Percentiles rank a stretch among this genome's conserved stretches.
phyloP scores from a whole-genome alignment of 345 rosid species.

The Acer negundo region DNA sequence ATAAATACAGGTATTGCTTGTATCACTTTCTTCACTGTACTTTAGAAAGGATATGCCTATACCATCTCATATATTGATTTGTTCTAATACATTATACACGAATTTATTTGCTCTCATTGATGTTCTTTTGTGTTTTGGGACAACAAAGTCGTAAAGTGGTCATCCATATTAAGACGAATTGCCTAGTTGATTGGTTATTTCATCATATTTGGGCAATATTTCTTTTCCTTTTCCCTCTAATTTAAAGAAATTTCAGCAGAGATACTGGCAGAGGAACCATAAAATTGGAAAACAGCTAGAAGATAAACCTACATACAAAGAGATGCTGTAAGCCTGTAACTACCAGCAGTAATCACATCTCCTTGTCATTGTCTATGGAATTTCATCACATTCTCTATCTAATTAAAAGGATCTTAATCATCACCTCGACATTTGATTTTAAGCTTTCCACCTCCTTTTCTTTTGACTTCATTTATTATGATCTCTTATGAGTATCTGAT shows the following conservation, averaged over 20 bases:
- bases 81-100: too few species aligned
- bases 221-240: too few species aligned
- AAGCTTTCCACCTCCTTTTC: not conserved
- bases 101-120: not conserved
- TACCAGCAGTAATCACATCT: not conserved
- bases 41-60: slow-evolving; percentile 5
- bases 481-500: too few species aligned
- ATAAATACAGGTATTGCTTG: slow-evolving; percentile 73
- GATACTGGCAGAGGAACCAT: too few species aligned
- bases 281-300: too few species aligned
- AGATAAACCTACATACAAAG: too few species aligned
- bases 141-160: too few species aligned
- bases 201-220: too few species aligned
- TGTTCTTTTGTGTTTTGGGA: not conserved
- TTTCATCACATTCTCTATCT: not conserved
- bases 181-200: too few species aligned
- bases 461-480: not conserved
- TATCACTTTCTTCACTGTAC: slow-evolving; percentile 7
- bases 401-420: not conserved
- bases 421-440: not conserved
- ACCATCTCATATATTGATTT: not conserved
- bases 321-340: not conserved
- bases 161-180: too few species aligned
- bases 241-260: too few species aligned
- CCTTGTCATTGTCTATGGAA: not conserved